phyloP scores from a whole-genome alignment of 495 filamentous ascomycete species.

The Penicillium odoratum region DNA sequence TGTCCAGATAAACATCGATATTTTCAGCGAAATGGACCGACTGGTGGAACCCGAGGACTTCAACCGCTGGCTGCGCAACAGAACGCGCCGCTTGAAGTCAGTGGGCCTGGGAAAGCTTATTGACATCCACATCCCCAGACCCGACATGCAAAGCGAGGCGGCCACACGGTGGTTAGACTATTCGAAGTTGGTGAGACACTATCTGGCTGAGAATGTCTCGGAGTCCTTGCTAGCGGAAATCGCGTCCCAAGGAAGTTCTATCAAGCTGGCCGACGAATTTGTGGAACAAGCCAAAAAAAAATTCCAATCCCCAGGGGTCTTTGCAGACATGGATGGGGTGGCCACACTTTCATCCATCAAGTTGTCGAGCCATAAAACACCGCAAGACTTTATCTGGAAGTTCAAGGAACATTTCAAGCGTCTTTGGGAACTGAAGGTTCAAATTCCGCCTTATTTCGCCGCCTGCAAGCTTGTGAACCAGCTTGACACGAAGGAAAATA shows the following conservation, averaged over 20 bases:
- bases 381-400: background rate
- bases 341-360: background rate
- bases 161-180: background rate
- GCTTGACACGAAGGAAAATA: background rate
- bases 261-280: constrained; percentile 7
- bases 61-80: background rate
- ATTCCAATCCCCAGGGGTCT: background rate
- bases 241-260: background rate
- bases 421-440: background rate
- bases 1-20: background rate
- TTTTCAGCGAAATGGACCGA: background rate
- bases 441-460: background rate
- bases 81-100: background rate
- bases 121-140: background rate
- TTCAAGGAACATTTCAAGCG: background rate
- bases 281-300: background rate
- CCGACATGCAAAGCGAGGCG: background rate
- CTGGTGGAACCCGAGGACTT: background rate
- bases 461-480: background rate
- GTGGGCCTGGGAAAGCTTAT: background rate
- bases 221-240: background rate
- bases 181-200: background rate
- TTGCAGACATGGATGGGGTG: background rate
- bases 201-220: background rate
- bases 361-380: background rate